Percentiles rank a stretch among this genome's conserved stretches.
Conservation (phyloP, 2,329 filamentous ascomycete species). For the Cordyceps cicadae region DNA sequence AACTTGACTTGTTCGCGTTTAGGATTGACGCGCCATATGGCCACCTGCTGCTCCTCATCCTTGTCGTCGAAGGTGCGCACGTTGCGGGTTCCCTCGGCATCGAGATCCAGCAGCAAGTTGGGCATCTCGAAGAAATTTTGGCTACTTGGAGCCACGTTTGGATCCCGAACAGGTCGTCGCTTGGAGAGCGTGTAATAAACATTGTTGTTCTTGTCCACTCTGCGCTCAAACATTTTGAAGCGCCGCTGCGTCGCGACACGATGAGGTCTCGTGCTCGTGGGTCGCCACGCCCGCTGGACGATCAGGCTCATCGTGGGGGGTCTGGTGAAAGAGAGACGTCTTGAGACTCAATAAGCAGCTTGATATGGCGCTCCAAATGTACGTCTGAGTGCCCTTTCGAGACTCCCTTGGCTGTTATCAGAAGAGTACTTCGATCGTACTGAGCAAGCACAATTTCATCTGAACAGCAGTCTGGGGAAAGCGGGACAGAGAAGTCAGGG, state of each 20-base stretch:
- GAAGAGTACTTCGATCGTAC: not conserved
- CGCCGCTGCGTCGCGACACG: slow-evolving; percentile 6
- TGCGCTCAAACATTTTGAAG: slow-evolving; percentile 11
- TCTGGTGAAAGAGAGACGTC: not conserved
- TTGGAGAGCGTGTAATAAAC: slow-evolving; percentile 22
- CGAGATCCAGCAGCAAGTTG: slow-evolving; percentile 41
- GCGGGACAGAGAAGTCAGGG: not conserved
- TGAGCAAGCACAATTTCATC: slow-evolving; percentile 5
- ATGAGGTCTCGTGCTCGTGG: slow-evolving; percentile 7
- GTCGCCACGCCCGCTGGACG: slow-evolving; percentile 4
- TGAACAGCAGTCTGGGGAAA: slow-evolving; percentile 10
- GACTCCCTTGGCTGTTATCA: not conserved
- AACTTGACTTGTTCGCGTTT: slow-evolving; percentile 18
- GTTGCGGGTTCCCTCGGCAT: slow-evolving; percentile 35
- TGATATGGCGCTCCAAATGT: not conserved
- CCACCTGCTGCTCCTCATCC: slow-evolving; percentile 26
- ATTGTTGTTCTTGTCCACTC: slow-evolving; percentile 15
- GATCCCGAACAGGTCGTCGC: slow-evolving; percentile 9
- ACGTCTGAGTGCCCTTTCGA: not conserved
- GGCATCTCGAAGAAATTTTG: slow-evolving; percentile 33
- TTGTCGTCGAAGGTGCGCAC: slow-evolving; percentile 33
- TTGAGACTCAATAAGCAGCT: not conserved
- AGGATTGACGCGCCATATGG: slow-evolving; percentile 22
- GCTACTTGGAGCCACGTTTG: not conserved
- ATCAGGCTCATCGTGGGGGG: not conserved